Conservation (phyloP, 352 stramenopile genomes). For the Phytophthora vignae region DNA sequence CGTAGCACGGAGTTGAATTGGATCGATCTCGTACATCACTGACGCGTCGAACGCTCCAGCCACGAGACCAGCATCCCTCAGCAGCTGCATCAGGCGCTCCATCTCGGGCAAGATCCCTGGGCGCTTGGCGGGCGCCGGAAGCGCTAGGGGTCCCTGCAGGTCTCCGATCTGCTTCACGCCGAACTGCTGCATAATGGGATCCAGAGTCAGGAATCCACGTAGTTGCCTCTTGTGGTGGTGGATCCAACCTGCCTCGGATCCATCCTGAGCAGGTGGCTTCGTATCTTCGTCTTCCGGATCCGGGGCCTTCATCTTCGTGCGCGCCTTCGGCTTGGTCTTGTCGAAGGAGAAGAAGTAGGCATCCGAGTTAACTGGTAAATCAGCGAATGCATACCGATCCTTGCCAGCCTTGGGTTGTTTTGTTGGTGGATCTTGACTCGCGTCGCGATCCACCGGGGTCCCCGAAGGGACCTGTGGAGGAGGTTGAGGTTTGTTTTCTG, state of each 20-base stretch:
- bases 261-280: neutral
- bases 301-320: neutral
- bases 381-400: neutral
- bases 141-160: neutral
- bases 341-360: neutral
- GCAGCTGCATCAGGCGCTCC: neutral
- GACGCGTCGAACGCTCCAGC: constrained; percentile 1
- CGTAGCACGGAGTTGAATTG: too few relatives aligned
- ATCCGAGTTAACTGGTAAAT: neutral
- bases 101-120: too few relatives aligned
- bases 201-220: neutral
- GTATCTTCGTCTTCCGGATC: neutral
- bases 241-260: neutral
- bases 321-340: neutral
- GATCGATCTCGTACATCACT: neutral
- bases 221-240: neutral
- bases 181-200: neutral
- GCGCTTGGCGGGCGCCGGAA: neutral
- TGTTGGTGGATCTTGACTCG: neutral
- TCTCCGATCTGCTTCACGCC: neutral
- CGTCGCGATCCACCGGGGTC: neutral
- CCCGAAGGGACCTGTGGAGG: neutral
- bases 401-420: neutral
- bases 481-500: neutral
- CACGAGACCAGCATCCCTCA: neutral